Base-by-base conservation (phyloP, 1,284 basidiomycete species). In the Leccinum fuscescens region DNA sequence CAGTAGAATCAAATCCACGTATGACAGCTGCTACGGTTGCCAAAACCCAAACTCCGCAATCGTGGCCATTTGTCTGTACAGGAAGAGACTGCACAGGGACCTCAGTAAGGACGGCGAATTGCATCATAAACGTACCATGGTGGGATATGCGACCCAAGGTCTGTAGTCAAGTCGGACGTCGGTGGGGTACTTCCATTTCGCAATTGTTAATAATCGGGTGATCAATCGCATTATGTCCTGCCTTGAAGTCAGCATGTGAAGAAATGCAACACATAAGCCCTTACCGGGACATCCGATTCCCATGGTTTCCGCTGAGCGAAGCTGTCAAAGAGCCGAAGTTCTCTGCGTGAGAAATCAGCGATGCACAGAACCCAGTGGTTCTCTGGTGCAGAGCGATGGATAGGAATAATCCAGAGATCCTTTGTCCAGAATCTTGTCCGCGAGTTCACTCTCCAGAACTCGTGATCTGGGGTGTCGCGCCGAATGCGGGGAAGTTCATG, bases 311-410 rank as follows among this genome's bases (percentile, higher is more conserved):
- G 17, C 31, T 39, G 33, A n/a, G 56, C 35, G 5, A 61, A 20
- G 4, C 59, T 61, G 20, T 61, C 56, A 20, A 61, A 61, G 11
- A 60, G 59, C 24, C 20, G 9, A 24, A 60, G 55, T 48, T 60
- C 33, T 4, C 14, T 14, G 33, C 17, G 9, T 6, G 49, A 9
- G 17, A 60, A 44, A 4, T 44, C 42, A 44, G 42, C 42, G 5
- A 44, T 44, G 11, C 42, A 44, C 9, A 44, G 9, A 12, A 44
- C 50, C 56, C 56, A 57, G 17, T 57, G 39, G 12, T 57, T 52
- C n/a, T 52, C 27, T 8, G 48, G 56, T 3, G 35, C 35, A 8
- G 49, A 15, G 22, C 27, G 11, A 14, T 57, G 56, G 37, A 57
- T 52, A 11, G 50, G 56, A 20, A 57, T 42, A 57, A 57, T 52